Evolutionary conservation across 2,329 filamentous ascomycete genomes (phyloP).

Genomic region (Aspergillus versicolor): DNA sequence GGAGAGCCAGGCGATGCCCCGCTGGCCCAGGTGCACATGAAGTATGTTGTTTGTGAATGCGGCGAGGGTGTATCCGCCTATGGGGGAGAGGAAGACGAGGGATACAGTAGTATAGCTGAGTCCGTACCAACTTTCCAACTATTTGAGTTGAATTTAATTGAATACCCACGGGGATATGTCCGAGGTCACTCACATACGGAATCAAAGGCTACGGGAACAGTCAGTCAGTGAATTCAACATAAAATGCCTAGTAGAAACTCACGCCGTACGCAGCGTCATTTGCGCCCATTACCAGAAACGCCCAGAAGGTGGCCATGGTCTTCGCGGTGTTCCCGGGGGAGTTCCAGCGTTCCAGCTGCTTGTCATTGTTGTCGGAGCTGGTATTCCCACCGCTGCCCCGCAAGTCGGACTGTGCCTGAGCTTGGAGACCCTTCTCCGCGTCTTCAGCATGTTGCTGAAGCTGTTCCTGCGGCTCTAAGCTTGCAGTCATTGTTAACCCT

Average conservation of each 20-base stretch:
- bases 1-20: slow-evolving; percentile 67
- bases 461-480: not conserved
- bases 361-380: not conserved
- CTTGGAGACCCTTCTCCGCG: not conserved
- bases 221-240: not conserved
- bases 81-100: slow-evolving; percentile 50
- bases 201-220: slow-evolving; percentile 38
- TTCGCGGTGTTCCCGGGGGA: slow-evolving; percentile 52
- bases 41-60: slow-evolving; percentile 48
- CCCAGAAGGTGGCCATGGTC: slow-evolving; percentile 56
- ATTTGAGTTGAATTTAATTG: too few relatives aligned
- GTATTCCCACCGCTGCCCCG: not conserved
- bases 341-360: slow-evolving; percentile 42
- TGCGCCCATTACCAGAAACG: slow-evolving; percentile 58
- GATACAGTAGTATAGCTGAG: slow-evolving; percentile 51
- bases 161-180: too few relatives aligned
- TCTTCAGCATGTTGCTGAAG: not conserved
- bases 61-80: slow-evolving; percentile 48
- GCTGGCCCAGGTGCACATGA: slow-evolving; percentile 57
- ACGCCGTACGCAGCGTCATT: slow-evolving; percentile 61
- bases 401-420: not conserved
- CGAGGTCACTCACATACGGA: slow-evolving; percentile 47
- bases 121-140: slow-evolving; percentile 47
- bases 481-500: not conserved
- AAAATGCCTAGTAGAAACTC: slow-evolving; percentile 24